phyloP scores from a whole-genome alignment of 2,329 filamentous ascomycete species.

The Fusarium odoratissimum region DNA sequence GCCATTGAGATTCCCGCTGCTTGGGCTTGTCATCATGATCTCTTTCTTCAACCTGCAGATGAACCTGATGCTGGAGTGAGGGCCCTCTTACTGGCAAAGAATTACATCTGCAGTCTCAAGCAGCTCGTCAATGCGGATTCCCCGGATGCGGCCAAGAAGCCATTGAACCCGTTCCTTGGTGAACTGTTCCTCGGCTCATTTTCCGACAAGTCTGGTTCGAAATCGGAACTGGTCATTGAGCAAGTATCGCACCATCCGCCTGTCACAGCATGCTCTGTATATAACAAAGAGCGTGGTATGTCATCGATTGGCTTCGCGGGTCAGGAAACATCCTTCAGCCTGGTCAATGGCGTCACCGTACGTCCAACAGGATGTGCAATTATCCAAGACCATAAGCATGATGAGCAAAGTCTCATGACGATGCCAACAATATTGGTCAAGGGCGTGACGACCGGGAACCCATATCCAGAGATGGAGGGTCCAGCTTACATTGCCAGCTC shows the following conservation, averaged over 20 bases:
- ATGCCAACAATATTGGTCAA: constrained; percentile 26
- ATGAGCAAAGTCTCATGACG: constrained; percentile 16
- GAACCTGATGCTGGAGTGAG: constrained; percentile 21
- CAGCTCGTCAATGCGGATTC: constrained; percentile 19
- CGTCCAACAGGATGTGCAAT: constrained; percentile 18
- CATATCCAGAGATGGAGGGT: constrained; percentile 15
- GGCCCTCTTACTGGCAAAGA: constrained; percentile 6
- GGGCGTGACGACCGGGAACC: constrained; percentile 3
- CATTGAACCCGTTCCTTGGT: constrained; percentile 64
- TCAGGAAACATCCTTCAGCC: constrained; percentile 20
- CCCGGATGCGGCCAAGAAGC: constrained; percentile 53
- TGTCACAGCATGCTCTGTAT: constrained; percentile 55
- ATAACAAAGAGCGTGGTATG: constrained; percentile 18
- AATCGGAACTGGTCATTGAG: constrained; percentile 53
- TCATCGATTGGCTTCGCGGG: constrained; percentile 15
- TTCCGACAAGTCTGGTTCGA: constrained; percentile 43
- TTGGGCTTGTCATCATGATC: constrained; percentile 52
- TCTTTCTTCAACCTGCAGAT: constrained; percentile 23
- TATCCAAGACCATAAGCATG: constrained; percentile 10
- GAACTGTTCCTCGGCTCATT: constrained; percentile 60
- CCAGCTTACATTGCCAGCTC: constrained; percentile 20
- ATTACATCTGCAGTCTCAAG: constrained; percentile 19
- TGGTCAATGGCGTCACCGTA: constrained; percentile 12
- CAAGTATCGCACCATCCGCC: constrained; percentile 66
- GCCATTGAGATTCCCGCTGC: constrained; percentile 64